phyloP scores from a whole-genome alignment of 2,329 filamentous ascomycete genomes.

The Malbranchea zuffiana region DNA sequence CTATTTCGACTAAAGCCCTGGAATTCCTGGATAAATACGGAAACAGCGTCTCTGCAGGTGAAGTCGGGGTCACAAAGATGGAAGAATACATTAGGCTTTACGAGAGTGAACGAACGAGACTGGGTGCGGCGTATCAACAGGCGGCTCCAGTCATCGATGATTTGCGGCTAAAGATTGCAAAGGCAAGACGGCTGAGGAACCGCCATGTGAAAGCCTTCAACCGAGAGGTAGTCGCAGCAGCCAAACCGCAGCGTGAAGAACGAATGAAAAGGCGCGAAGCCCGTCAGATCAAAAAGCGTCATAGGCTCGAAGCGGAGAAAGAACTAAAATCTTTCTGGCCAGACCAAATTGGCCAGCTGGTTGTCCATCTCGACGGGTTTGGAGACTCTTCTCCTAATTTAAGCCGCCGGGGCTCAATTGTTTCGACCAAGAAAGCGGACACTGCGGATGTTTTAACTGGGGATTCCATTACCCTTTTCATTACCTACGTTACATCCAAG shows the following conservation, averaged over 20 bases:
- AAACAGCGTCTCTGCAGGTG: slow-evolving; percentile 20
- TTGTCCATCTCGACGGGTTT: slow-evolving; percentile 27
- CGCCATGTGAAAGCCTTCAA: slow-evolving; percentile 13
- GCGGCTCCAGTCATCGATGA: slow-evolving; percentile 20
- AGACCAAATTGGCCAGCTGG: slow-evolving; percentile 26
- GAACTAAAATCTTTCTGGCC: slow-evolving; percentile 32
- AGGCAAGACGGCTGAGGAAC: slow-evolving; percentile 19
- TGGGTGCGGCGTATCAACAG: slow-evolving; percentile 19
- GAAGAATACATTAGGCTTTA: slow-evolving; percentile 28
- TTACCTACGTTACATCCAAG: slow-evolving; percentile 50
- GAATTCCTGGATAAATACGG: slow-evolving; percentile 29
- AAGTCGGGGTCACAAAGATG: slow-evolving; percentile 24
- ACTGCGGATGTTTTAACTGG: slow-evolving; percentile 10
- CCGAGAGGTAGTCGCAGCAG: slow-evolving; percentile 16
- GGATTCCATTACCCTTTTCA: slow-evolving; percentile 29
- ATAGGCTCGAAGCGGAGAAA: slow-evolving; percentile 21
- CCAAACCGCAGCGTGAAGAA: slow-evolving; percentile 20
- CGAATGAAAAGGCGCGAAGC: slow-evolving; percentile 20
- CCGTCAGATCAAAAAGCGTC: slow-evolving; percentile 21
- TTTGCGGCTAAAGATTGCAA: slow-evolving; percentile 20
- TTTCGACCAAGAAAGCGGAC: slow-evolving; percentile 17
- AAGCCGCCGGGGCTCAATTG: slow-evolving; percentile 20
- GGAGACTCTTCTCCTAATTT: slow-evolving; percentile 17
- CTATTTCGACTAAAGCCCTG: slow-evolving; percentile 18
- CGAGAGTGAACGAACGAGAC: slow-evolving; percentile 19